Evolutionary conservation across 306 rosid species (phyloP).

Genomic region (Pyrus bretschneideri): DNA sequence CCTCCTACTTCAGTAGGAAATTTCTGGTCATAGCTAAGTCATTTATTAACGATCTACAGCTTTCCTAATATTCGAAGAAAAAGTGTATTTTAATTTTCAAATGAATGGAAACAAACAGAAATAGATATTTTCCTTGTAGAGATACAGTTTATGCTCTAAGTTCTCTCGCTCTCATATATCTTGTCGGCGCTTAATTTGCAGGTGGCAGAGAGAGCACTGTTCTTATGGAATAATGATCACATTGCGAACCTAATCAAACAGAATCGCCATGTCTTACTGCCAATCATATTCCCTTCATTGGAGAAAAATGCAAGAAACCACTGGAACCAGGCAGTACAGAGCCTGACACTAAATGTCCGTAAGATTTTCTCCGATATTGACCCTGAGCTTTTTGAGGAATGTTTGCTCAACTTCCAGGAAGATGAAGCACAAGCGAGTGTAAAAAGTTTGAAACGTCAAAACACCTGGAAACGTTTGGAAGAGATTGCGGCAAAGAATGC

Average conservation of each 20-base stretch:
- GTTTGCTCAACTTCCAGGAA: conserved; percentile 64
- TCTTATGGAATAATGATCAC: conserved; percentile 93
- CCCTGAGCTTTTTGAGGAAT: conserved; percentile 72
- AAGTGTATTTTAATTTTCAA: neutral
- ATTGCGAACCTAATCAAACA: conserved; percentile 74
- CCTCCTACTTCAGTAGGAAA: neutral
- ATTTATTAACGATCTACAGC: neutral
- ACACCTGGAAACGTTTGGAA: conserved; percentile 78
- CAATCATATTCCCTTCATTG: conserved; percentile 76
- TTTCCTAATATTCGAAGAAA: neutral
- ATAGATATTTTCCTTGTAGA: neutral
- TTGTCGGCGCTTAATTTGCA: conserved; percentile 23
- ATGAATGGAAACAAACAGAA: neutral
- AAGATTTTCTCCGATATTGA: conserved; percentile 75
- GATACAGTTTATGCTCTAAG: neutral
- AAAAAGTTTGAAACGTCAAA: conserved; percentile 45
- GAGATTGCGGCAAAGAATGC: conserved; percentile 78
- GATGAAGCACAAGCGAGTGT: conserved; percentile 57
- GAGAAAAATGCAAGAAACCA: conserved; percentile 70
- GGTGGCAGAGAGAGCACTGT: conserved; percentile 97
- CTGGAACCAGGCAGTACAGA: conserved; percentile 96
- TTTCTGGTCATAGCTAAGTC: neutral
- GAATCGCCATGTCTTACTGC: conserved; percentile 65
- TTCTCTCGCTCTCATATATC: neutral
- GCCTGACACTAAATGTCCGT: conserved; percentile 72